phyloP scores from a whole-genome alignment of 768 basidiomycete genomes.

The Kwoniella heveanensis region DNA sequence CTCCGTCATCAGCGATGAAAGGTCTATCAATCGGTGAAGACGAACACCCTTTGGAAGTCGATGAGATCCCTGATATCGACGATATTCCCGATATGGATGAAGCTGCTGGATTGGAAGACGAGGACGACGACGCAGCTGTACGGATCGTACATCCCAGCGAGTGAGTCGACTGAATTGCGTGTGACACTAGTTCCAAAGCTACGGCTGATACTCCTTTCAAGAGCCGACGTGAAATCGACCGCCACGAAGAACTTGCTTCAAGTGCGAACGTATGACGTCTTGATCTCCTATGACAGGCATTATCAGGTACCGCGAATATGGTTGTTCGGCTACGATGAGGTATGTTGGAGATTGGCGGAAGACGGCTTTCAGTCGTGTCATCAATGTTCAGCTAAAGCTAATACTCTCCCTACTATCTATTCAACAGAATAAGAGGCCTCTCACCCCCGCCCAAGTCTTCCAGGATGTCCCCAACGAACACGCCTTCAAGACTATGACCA shows the following conservation, averaged over 20 bases:
- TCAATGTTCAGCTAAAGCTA: not conserved
- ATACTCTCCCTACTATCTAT: too few species aligned
- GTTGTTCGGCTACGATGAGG: slow-evolving; percentile 97
- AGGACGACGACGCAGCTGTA: slow-evolving; percentile 78
- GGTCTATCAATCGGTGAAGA: slow-evolving; percentile 34
- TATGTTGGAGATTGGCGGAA: slow-evolving; percentile 50
- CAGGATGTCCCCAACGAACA: slow-evolving; percentile 97
- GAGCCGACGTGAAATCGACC: slow-evolving; percentile 55
- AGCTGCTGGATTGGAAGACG: slow-evolving; percentile 66
- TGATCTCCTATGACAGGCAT: slow-evolving; percentile 99
- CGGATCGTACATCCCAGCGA: slow-evolving; percentile 43
- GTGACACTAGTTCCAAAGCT: too few species aligned
- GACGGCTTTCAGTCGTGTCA: too few species aligned
- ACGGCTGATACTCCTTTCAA: slow-evolving; percentile 19
- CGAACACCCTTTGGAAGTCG: slow-evolving; percentile 30
- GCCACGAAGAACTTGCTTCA: slow-evolving; percentile 83
- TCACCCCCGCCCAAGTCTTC: slow-evolving; percentile 88
- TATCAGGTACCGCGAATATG: slow-evolving; percentile 98
- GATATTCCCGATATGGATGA: slow-evolving; percentile 99
- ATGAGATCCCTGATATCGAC: slow-evolving; percentile 85
- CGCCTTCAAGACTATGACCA: slow-evolving; percentile 97
- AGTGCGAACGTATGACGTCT: slow-evolving; percentile 97
- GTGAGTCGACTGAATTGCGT: slow-evolving; percentile 36
- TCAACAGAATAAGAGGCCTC: slow-evolving; percentile 76
- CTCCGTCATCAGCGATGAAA: slow-evolving; percentile 26